These are phyloP conservation scores for Clonostachys chloroleuca DNA, from an alignment of 2,329 filamentous ascomycete species.

Conservation along the genomic window DNA sequence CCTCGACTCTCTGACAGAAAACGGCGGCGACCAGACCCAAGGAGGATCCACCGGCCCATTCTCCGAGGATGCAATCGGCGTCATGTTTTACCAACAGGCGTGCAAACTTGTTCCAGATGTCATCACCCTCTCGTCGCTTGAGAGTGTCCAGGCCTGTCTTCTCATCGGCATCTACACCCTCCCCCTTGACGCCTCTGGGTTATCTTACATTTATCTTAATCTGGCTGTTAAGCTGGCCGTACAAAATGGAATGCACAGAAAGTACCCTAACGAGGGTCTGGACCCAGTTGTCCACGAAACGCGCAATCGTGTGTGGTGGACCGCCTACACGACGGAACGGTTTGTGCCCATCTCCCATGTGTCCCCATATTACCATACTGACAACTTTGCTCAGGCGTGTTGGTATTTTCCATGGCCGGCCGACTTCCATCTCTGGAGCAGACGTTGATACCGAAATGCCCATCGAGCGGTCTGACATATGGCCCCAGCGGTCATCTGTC, in stretches of 20 bases:
- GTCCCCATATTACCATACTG: conserved; percentile 3
- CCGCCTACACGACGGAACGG: conserved; percentile 46
- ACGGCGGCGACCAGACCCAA: conserved; percentile 7
- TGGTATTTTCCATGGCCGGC: conserved; percentile 50
- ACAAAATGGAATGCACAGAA: conserved; percentile 56
- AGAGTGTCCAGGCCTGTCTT: conserved; percentile 53
- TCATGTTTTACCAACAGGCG: conserved; percentile 52
- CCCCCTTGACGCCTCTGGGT: conserved; percentile 49
- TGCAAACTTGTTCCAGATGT: conserved; percentile 50
- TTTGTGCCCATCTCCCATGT: conserved; percentile 25
- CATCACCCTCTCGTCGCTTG: conserved; percentile 48
- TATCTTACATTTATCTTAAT: conserved; percentile 53
- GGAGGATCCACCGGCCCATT: conserved; percentile 14
- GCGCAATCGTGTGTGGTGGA: conserved; percentile 53
- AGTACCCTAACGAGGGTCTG: conserved; percentile 38
- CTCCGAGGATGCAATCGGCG: conserved; percentile 47
- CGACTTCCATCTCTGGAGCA: conserved; percentile 43
- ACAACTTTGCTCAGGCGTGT: conserved; percentile 33
- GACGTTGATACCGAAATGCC: conserved; percentile 52
- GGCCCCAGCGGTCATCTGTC: conserved; percentile 28
- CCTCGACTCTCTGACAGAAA: conserved; percentile 25
- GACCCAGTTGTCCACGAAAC: conserved; percentile 43
- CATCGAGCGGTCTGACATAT: conserved; percentile 35
- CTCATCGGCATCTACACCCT: conserved; percentile 51
- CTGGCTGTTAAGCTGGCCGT: conserved; percentile 52